These are phyloP conservation scores for Sarcocystis neurona DNA, from an alignment of 169 alveolate species.

Conservation along the genomic window DNA sequence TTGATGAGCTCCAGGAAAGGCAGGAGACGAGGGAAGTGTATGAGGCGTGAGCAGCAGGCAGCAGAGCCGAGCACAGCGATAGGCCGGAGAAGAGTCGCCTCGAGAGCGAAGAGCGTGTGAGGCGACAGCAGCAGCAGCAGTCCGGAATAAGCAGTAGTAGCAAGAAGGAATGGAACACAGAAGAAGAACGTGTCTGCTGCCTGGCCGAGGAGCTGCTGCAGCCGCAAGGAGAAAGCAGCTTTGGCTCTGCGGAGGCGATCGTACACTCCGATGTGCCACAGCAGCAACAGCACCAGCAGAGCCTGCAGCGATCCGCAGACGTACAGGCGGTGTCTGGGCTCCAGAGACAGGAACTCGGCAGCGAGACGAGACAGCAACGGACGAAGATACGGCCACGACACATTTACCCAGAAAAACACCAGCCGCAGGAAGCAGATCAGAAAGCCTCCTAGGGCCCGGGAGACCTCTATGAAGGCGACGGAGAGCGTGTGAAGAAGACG, in stretches of 20 bases:
- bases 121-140: not conserved
- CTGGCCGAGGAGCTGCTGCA: not conserved
- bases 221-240: not conserved
- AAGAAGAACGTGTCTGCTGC: not conserved
- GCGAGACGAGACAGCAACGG: not conserved
- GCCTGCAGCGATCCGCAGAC: not conserved
- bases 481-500: not conserved
- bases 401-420: constrained; percentile 1
- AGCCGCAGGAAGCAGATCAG: not conserved
- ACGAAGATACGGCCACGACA: constrained; percentile 3
- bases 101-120: not conserved
- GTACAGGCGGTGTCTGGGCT: not conserved
- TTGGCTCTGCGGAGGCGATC: not conserved
- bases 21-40: constrained; percentile 15
- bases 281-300: not conserved
- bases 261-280: not conserved
- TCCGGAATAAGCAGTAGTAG: not conserved
- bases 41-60: not conserved
- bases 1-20: not conserved
- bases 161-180: constrained; percentile 12
- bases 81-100: not conserved
- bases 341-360: not conserved
- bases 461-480: not conserved
- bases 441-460: not conserved
- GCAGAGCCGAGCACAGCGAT: not conserved